Evolutionary conservation across 139 green algal species (phyloP), one percentile per base, ranked within the genome.

Genomic region (Ettlia oleoabundans): DNA sequence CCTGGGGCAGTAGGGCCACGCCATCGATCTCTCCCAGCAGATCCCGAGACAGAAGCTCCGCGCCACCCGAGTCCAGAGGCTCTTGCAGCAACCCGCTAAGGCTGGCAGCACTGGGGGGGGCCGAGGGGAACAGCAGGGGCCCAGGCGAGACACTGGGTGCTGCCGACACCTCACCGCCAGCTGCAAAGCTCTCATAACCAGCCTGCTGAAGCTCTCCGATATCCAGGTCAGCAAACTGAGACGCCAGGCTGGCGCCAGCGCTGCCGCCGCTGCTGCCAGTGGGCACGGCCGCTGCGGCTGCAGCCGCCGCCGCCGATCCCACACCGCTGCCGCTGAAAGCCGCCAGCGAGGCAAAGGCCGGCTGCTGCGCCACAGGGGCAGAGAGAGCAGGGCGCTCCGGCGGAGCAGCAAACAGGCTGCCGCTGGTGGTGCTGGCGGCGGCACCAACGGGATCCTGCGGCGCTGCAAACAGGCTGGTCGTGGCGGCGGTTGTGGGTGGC

Each of bases 1-100:
- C n/a, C n/a, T n/a, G n/a, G n/a, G n/a, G n/a, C n/a, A n/a, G n/a
- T n/a, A n/a, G 40, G 32, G 21, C 35, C 35, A 79, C 2, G 26
- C 82, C 82, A 2, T 71, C 83, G 67, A 87, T 86, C 76, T 83
- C 77, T 1, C 83, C 83, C 61, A 87, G 78, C 61, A 87, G 77
- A 51, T 87, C 83, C 8, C 43, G 66, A 4, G 83, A 86, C 19
- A 87, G 83, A 53, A 87, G 71, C 41, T 33, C 42, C 1, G 73
- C 53, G 3, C 42, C 47, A 10, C 7, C 30, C 6, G 24, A 8
- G 26, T 85, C 82, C 37, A 62, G 69, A 4, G 55, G n/a, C 47
- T 82, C 68, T 7, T 32, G 0, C 42, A 66, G 35, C 19, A 68
- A 32, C 21, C 43, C 8, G 47, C 10, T 18, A 2, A 47, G 43